A percentile compares a stretch with the other conserved stretches of the same genome.
phyloP scores from a whole-genome alignment of 768 basidiomycete species.

The Tricholoma flavovirens region DNA sequence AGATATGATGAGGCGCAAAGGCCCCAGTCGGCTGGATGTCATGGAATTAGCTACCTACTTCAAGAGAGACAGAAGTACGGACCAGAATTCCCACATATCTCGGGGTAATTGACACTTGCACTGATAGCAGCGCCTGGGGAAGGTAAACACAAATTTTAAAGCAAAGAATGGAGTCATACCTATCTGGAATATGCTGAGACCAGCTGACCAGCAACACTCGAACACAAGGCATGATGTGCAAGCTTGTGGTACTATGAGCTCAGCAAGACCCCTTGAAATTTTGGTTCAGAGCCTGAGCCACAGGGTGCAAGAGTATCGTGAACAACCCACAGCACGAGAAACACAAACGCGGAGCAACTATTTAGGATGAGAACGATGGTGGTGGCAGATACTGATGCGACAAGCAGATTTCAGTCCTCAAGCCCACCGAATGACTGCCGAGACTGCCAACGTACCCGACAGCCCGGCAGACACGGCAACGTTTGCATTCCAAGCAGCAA shows the following conservation, averaged over 20 bases:
- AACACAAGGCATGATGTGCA: slow-evolving; percentile 39
- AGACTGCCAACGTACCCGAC: slow-evolving; percentile 29
- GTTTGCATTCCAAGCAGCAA: slow-evolving; percentile 54
- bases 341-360: slow-evolving; percentile 32
- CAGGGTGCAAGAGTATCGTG: neutral
- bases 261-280: slow-evolving; percentile 29
- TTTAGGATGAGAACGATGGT: slow-evolving; percentile 45
- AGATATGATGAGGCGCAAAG: slow-evolving; percentile 44
- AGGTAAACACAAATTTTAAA: neutral
- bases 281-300: neutral
- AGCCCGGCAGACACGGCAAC: slow-evolving; percentile 28
- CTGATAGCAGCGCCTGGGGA: slow-evolving; percentile 43
- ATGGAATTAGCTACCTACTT: slow-evolving; percentile 5
- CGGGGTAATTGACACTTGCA: slow-evolving; percentile 38
- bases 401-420: neutral
- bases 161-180: slow-evolving; percentile 29
- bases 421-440: neutral
- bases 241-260: slow-evolving; percentile 28
- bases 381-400: slow-evolving; percentile 37
- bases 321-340: slow-evolving; percentile 28
- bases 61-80: slow-evolving; percentile 10
- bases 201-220: slow-evolving; percentile 53
- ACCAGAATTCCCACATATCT: slow-evolving; percentile 27
- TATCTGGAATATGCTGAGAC: slow-evolving; percentile 44
- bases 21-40: slow-evolving; percentile 31